Base-by-base conservation (phyloP, 2,329 filamentous ascomycete genomes). In the Ascochyta lentis region DNA sequence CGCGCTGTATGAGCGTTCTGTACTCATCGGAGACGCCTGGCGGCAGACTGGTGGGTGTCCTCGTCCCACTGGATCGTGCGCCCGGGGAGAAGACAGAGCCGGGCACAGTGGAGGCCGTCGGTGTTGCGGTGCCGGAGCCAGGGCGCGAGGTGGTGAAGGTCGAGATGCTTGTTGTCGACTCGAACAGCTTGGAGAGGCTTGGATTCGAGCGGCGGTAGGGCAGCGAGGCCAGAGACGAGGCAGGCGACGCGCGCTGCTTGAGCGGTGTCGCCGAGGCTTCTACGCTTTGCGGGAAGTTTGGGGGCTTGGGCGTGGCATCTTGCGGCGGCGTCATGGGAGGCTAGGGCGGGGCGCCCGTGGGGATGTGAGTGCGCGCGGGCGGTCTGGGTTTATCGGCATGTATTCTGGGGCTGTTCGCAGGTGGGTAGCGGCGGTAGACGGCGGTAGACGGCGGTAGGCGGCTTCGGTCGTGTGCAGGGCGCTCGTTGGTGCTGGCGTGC, bases 1-100 rank as follows among this genome's bases (percentile, higher is more conserved):
- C 89, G 56, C 89, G 88, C 49, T 96, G 81, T 39, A 98, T 88
- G 45, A 96, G 79, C 29, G 83, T 82, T 52, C 84, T 78, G 46
- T 83, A 79, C 68, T 87, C 85, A 59, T 86, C 83, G 7, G 80
- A 79, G 12, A 67, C 69, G 44, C 73, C 80, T 66, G 78, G 80
- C 40, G 61, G 69, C 51, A 68, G 66, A 58, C 58, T 73, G 22
- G 70, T 76, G 8, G 78, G 76, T 29, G 77, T 78, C 5, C 73
- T 67, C 9, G 70, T 65, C 15, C 78, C 73, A 54, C 75, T 72
- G 15, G 67, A 49, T 16, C 63, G 64, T 56, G 57, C 74, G 49
- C 72, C 77, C 0, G 79, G 78, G 12, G 79, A 81, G 66, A 81
- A 81, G 31, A 78, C 69, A 1, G 78, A 79, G 56, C 74, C 73